phyloP scores from a whole-genome alignment of 2,329 filamentous ascomycete genomes.

The Apiospora marii region DNA sequence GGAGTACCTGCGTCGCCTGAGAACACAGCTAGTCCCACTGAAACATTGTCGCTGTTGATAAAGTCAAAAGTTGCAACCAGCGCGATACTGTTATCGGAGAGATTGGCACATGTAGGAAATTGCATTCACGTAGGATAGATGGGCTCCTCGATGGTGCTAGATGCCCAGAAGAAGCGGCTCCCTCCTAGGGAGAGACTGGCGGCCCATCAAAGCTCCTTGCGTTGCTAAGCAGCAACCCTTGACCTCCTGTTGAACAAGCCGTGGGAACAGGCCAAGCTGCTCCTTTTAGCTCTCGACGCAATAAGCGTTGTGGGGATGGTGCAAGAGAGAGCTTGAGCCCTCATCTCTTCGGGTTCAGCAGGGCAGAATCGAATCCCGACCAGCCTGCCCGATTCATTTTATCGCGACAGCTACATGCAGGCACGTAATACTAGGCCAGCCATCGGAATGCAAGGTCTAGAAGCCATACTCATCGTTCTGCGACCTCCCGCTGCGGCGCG shows the following conservation, averaged over 20 bases:
- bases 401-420: background rate
- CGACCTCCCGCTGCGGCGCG: background rate
- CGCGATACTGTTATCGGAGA: background rate
- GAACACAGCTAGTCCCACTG: background rate
- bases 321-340: constrained; percentile 6
- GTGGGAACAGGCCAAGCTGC: background rate
- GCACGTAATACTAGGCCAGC: background rate
- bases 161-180: background rate
- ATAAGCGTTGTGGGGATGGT: constrained; percentile 18
- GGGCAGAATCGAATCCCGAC: background rate
- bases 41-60: constrained; percentile 3
- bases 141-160: background rate
- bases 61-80: background rate
- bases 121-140: background rate
- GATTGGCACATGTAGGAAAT: background rate
- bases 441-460: background rate
- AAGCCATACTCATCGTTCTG: background rate
- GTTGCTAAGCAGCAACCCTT: constrained; percentile 14
- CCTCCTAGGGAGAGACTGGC: background rate
- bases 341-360: constrained; percentile 4
- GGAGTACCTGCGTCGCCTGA: background rate
- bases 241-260: background rate
- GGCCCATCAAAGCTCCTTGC: background rate
- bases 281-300: background rate
- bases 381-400: background rate